phyloP scores from a whole-genome alignment of 108 stramenopile species.

The Pelagomonas calceolata region DNA sequence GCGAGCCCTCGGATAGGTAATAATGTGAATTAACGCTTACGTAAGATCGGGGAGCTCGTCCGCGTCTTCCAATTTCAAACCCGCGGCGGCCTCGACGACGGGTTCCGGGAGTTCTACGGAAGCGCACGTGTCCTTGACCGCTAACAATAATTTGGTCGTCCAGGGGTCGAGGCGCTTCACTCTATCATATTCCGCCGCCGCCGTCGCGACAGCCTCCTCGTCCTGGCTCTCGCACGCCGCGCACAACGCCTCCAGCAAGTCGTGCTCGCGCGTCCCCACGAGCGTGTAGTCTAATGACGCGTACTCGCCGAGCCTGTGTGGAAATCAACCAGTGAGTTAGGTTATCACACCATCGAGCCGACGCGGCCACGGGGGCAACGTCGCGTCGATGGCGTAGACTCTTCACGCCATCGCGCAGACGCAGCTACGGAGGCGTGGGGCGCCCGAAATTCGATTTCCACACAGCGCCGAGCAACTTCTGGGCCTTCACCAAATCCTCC shows the following conservation, averaged over 20 bases:
- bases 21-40: background rate
- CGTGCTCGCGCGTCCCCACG: slow-evolving; percentile 2
- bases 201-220: slow-evolving; percentile 4
- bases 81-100: background rate
- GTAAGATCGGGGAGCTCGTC: background rate
- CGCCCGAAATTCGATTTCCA: too few relatives aligned
- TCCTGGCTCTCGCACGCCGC: slow-evolving; percentile 4
- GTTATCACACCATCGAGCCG: too few relatives aligned
- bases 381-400: too few relatives aligned
- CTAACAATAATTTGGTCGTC: slow-evolving; percentile 6
- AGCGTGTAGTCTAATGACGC: slow-evolving; percentile 8
- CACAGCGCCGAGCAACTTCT: too few relatives aligned
- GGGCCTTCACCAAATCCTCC: slow-evolving; percentile 4
- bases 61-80: background rate
- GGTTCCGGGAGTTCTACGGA: background rate
- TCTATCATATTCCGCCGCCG: slow-evolving; percentile 6
- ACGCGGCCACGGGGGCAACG: too few relatives aligned
- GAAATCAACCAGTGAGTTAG: too few relatives aligned
- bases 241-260: background rate
- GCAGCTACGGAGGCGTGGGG: too few relatives aligned
- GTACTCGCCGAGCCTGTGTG: slow-evolving; percentile 3
- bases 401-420: too few relatives aligned
- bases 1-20: background rate
- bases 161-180: slow-evolving; percentile 11
- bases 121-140: slow-evolving; percentile 2